phyloP scores from a whole-genome alignment of 495 filamentous ascomycete species.

The Emericellopsis terricola region DNA sequence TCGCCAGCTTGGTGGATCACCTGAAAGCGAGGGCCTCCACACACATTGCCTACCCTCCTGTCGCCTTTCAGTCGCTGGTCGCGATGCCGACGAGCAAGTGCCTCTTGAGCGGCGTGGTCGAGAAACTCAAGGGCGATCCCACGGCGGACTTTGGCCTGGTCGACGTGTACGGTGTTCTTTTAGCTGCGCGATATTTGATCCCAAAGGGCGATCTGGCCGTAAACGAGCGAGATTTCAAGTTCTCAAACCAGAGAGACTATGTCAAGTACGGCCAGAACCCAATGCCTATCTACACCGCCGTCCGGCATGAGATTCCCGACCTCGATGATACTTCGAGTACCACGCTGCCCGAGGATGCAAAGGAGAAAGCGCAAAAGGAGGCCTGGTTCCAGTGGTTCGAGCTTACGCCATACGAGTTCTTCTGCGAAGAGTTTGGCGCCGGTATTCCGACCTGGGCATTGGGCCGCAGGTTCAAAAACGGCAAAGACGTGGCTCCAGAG shows the following conservation, averaged over 20 bases:
- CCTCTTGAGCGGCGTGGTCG: constrained; percentile 70
- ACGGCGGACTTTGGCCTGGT: constrained; percentile 75
- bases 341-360: neutral
- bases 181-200: constrained; percentile 69
- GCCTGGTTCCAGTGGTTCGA: constrained; percentile 99
- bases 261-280: constrained; percentile 62
- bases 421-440: constrained; percentile 73
- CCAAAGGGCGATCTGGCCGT: constrained; percentile 68
- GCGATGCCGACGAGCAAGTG: constrained; percentile 83
- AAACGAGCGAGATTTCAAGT: constrained; percentile 60
- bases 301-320: constrained; percentile 87
- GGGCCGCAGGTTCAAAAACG: constrained; percentile 62
- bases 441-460: constrained; percentile 92
- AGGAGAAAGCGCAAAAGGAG: constrained; percentile 45
- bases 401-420: constrained; percentile 88
- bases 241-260: constrained; percentile 65
- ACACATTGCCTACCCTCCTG: constrained; percentile 84
- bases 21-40: constrained; percentile 67
- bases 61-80: constrained; percentile 55
- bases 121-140: constrained; percentile 72
- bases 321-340: constrained; percentile 5
- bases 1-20: constrained; percentile 57
- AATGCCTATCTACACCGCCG: constrained; percentile 84
- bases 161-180: constrained; percentile 74
- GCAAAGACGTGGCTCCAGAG: constrained; percentile 38